These are phyloP conservation scores for Calycina herbarum DNA, from an alignment of 2,329 filamentous ascomycete genomes.

Conservation along the genomic window DNA sequence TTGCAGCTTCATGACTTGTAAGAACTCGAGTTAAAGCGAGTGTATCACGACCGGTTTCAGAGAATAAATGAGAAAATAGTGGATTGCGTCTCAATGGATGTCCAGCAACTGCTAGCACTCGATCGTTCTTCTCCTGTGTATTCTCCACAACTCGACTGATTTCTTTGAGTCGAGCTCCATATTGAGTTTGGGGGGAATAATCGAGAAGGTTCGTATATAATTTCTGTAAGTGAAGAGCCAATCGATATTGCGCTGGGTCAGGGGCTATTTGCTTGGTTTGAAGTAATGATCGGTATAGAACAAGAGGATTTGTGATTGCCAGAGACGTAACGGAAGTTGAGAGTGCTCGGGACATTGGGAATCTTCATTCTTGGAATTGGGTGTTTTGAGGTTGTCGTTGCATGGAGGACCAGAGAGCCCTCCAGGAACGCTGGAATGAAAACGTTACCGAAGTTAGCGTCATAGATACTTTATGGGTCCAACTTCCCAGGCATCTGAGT, in stretches of 20 bases:
- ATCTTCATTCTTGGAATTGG: constrained; percentile 11
- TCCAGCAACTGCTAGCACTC: constrained; percentile 46
- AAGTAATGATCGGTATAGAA: constrained; percentile 74
- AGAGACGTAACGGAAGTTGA: constrained; percentile 45
- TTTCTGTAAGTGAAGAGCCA: constrained; percentile 75
- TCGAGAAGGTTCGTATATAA: constrained; percentile 75
- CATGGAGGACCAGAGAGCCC: not conserved
- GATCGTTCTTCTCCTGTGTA: constrained; percentile 35
- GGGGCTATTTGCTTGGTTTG: constrained; percentile 56
- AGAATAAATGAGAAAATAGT: constrained; percentile 60
- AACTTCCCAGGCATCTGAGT: not conserved
- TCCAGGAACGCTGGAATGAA: not conserved
- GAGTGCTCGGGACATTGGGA: constrained; percentile 36
- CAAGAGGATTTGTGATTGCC: constrained; percentile 69
- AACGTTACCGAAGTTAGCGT: constrained; percentile 10
- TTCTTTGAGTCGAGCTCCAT: constrained; percentile 63
- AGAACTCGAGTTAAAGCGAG: constrained; percentile 68
- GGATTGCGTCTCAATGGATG: constrained; percentile 61
- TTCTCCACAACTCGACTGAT: constrained; percentile 49
- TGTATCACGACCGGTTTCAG: constrained; percentile 54
- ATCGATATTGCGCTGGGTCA: constrained; percentile 70
- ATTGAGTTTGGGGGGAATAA: constrained; percentile 72
- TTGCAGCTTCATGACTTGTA: constrained; percentile 68
- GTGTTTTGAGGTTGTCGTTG: not conserved
- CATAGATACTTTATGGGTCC: not conserved